Evolutionary conservation across 345 rosid species (phyloP).

Genomic region (Rhizophora apiculata): DNA sequence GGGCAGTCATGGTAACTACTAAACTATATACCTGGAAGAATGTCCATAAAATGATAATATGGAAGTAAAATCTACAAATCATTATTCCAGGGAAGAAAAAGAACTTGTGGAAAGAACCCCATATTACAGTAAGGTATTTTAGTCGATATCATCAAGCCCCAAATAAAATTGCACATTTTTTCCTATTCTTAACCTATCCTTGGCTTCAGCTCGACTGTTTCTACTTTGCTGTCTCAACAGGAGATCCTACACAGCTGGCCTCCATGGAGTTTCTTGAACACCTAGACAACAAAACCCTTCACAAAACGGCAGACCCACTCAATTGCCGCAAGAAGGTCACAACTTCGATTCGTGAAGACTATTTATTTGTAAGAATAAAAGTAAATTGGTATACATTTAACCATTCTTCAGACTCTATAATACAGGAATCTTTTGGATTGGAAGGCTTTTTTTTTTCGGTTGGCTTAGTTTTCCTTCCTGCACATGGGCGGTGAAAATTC

Average conservation of each 20-base stretch:
- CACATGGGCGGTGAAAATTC: background rate
- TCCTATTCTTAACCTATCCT: background rate
- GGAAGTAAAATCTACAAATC: constrained; percentile 8
- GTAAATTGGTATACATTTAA: too few species aligned
- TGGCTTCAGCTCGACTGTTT: background rate
- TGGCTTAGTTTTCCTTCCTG: background rate
- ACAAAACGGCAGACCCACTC: too few species aligned
- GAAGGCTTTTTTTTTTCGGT: background rate
- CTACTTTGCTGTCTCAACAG: background rate
- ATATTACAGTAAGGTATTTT: constrained; percentile 3
- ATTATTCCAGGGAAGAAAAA: constrained; percentile 27
- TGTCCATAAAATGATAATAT: constrained; percentile 19
- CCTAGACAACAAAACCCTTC: background rate
- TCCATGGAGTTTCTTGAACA: background rate
- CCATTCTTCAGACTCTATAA: too few species aligned
- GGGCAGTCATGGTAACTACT: constrained; percentile 17
- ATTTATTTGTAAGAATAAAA: too few species aligned
- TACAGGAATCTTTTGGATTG: too few species aligned
- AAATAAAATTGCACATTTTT: background rate
- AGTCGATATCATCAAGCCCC: constrained; percentile 17
- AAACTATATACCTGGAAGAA: constrained; percentile 11
- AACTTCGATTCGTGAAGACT: too few species aligned
- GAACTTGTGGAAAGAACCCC: background rate
- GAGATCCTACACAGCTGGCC: background rate
- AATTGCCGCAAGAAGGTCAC: too few species aligned